Evolutionary conservation across 176 grass and related monocot genomes (phyloP), one percentile per base, ranked within the genome.

Genomic region (Triticum urartu): DNA sequence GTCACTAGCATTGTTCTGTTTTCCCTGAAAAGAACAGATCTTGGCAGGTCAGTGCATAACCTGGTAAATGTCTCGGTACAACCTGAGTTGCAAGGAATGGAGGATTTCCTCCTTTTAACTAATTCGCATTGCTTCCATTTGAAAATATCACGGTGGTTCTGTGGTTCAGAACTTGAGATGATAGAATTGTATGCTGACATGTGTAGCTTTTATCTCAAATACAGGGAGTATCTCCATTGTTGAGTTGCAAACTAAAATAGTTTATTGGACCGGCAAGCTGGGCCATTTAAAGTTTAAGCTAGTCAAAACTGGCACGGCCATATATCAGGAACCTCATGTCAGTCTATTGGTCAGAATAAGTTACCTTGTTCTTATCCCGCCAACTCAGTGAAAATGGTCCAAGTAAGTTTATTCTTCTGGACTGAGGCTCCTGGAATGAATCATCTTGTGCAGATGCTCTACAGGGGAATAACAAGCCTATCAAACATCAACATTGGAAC

Each of bases 341-440:
- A 26, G 60, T 47, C 83, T 56, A 76, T 77, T 56, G 14, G 69
- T 68, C 60, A 39, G 24, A 81, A 66, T 34, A 90, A 72, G 47
- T 75, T 90, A 99, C 97, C 97, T 99, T 97, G 66, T 87, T 99
- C 92, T 90, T 99, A 47, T 99, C 97, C 63, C 92, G 94, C 97
- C 97, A 97, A 76, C 94, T 90, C 61, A 99, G 86, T 13, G 87
- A 91, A 93, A 95, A 95, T 56, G 89, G 89, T 63, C 89, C 60
- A 26, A 99, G 90, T 89, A 99, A 93, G 60, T 95, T 94, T 93
- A 94, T 90, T 90, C 88, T 99, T 99, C 81, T 92, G 77, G 97
- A 85, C 79, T 92, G 97, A 26, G 92, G 87, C 79, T 93, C 97
- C 68, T 92, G 97, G 39, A 85, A 82, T 60, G 89, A 89, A 85